Evolutionary conservation across 139 green algal genomes (phyloP), one percentile per base, ranked within the genome.

Genomic region (Nannochloris sp.): DNA sequence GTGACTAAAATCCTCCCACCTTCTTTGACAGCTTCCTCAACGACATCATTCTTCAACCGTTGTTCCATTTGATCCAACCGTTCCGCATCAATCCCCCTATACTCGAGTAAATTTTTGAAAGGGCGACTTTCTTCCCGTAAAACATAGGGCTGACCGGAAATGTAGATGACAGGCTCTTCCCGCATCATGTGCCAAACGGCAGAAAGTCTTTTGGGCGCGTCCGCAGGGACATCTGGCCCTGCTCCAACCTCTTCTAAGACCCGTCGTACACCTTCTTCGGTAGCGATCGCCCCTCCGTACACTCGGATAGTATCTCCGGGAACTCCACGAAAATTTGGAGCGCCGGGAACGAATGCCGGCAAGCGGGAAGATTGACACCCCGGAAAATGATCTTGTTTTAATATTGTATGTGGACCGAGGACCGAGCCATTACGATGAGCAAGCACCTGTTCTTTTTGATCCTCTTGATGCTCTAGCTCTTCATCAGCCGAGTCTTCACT

Each of bases 91-190:
- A 97, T 97, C 65, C 90, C 90, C 4, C 72, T 83, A 73, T 97
- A 97, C 82, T 97, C 92, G 69, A 84, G 73, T 75, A 95, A 83
- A 81, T 97, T 97, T 69, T 96, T 96, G 68, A 95, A 93, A 19
- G 90, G 90, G 2, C 87, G 74, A 70, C 80, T 78, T 57, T 88
- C 82, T 78, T 97, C 92, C 4, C 92, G 76, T 71, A 97, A 82
- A 64, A 97, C 92, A 70, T 91, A 96, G 27, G 92, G 92, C 54
- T 67, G 68, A 4, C 92, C 92, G 56, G 95, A 96, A 71, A 97
- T 82, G 76, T 97, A 97, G 51, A 97, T 81, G 42, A 94, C 78
- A 0, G 88, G 84, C 84, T 97, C 92, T 82, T 97, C 92, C 4
- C 92, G 68, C 89, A 97, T 92, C 85, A 97, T 95, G 80, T 91